Evolutionary conservation across 1,139 yeast genomes (phyloP).

Genomic region (Pichia sp.): DNA sequence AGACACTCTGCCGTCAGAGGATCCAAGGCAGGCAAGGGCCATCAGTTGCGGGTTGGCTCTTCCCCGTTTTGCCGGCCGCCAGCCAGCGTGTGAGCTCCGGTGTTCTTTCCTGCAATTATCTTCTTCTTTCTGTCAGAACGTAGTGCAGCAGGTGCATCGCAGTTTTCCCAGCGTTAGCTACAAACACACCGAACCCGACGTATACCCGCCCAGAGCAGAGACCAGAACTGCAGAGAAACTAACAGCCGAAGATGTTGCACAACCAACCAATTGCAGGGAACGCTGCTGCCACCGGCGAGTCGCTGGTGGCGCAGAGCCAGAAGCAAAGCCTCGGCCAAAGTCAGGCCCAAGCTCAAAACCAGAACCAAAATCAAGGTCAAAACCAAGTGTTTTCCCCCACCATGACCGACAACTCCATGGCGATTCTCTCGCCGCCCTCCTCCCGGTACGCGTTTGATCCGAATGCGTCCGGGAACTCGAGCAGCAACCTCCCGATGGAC

Average conservation of each 20-base stretch:
- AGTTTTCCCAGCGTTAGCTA: too few species aligned
- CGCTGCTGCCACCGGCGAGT: neutral
- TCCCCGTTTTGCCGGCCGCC: too few species aligned
- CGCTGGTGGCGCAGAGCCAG: neutral
- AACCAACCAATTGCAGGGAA: neutral
- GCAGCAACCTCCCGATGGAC: neutral
- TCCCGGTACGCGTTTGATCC: slow-evolving; percentile 38
- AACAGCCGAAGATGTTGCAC: neutral
- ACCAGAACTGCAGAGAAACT: neutral
- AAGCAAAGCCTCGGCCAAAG: neutral
- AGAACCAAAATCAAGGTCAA: neutral
- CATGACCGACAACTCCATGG: slow-evolving; percentile 19
- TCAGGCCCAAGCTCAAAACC: neutral
- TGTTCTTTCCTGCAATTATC: too few species aligned
- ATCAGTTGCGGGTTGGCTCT: too few species aligned
- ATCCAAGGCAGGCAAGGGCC: too few species aligned
- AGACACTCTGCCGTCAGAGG: too few species aligned
- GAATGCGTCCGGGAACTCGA: neutral
- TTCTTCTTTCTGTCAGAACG: too few species aligned
- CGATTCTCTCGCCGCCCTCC: slow-evolving; percentile 36
- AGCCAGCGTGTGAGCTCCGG: too few species aligned
- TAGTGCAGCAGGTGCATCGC: too few species aligned
- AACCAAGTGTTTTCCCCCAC: neutral
- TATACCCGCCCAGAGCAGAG: too few species aligned
- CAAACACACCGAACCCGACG: too few species aligned